Evolutionary conservation across 192 early-diverging fungal species (phyloP).

Genomic region (Bifiguratus adelaidae): DNA sequence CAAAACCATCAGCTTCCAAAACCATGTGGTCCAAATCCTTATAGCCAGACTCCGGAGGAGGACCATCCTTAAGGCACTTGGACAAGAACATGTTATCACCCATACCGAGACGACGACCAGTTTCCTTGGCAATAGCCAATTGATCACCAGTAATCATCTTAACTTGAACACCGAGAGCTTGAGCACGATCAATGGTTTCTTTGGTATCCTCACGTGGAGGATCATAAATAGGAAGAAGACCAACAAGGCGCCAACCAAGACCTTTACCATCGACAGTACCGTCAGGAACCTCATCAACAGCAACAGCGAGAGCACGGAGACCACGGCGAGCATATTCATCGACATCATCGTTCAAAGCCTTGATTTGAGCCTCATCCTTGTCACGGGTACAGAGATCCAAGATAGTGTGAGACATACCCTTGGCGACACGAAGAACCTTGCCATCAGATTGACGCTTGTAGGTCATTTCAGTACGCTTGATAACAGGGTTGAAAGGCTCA

Average conservation of each 20-base stretch:
- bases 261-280: conserved; percentile 49
- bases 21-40: conserved; percentile 46
- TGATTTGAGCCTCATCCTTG: conserved; percentile 45
- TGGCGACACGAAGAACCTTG: conserved; percentile 54
- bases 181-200: conserved; percentile 65
- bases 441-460: conserved; percentile 51
- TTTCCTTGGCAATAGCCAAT: conserved; percentile 65
- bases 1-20: conserved; percentile 55
- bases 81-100: conserved; percentile 63
- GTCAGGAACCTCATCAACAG: conserved; percentile 51
- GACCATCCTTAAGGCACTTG: conserved; percentile 47
- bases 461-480: conserved; percentile 64
- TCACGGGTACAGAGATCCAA: conserved; percentile 59
- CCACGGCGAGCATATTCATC: conserved; percentile 57
- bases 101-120: conserved; percentile 57
- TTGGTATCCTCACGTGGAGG: conserved; percentile 73
- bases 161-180: conserved; percentile 64
- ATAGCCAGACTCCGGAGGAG: conserved; percentile 45
- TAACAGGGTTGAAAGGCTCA: conserved; percentile 66
- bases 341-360: conserved; percentile 41
- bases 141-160: conserved; percentile 96
- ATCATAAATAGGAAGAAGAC: conserved; percentile 65
- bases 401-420: conserved; percentile 69
- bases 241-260: conserved; percentile 55
- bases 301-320: conserved; percentile 68